Evolutionary conservation across 257 asterid genomes (phyloP).

Genomic region (Paraleonurus japonicus): DNA sequence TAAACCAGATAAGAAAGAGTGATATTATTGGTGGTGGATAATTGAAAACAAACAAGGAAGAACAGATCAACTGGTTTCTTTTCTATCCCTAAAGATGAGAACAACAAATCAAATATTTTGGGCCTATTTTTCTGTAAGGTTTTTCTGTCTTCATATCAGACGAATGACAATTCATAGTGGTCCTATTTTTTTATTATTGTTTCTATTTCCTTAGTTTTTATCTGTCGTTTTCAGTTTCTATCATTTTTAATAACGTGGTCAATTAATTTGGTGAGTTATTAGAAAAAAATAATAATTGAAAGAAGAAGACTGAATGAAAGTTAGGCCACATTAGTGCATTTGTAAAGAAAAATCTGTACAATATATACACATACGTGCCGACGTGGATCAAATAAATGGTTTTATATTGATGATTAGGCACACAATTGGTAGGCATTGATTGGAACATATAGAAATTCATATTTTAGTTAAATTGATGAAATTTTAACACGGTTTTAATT

Average conservation of each 20-base stretch:
- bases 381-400: neutral
- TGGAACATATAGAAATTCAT: neutral
- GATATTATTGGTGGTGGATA: slow-evolving; percentile 34
- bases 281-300: neutral
- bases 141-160: slow-evolving; percentile 50
- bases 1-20: slow-evolving; percentile 5
- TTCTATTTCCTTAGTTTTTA: neutral
- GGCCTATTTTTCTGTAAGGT: slow-evolving; percentile 26
- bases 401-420: neutral
- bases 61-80: slow-evolving; percentile 27
- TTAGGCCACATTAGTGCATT: neutral
- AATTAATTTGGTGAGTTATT: neutral
- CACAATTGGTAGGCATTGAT: neutral
- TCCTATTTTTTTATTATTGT: slow-evolving; percentile 21
- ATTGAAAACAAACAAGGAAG: slow-evolving; percentile 31
- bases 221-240: neutral
- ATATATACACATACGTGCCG: neutral
- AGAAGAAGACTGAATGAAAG: neutral
- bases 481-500: too few species aligned
- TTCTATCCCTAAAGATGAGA: slow-evolving; percentile 27
- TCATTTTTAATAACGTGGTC: neutral
- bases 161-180: slow-evolving; percentile 56
- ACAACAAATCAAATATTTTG: slow-evolving; percentile 20
- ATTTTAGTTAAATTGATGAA: too few species aligned
- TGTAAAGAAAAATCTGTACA: neutral